phyloP scores from a whole-genome alignment of 2,329 filamentous ascomycete species.

The Metarhizium guizhouense region DNA sequence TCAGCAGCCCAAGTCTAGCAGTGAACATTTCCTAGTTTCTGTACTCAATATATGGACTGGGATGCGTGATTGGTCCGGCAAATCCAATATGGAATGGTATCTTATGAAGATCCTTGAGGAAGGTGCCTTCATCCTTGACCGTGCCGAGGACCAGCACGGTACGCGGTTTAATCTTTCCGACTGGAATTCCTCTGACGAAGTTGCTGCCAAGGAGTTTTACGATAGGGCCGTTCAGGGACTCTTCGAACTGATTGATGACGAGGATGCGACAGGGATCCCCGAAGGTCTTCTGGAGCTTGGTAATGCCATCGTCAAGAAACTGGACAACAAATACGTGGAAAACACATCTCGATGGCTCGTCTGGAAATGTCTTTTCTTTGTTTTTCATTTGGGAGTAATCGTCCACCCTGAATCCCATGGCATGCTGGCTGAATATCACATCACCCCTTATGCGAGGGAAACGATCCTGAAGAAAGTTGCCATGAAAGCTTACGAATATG shows the following conservation, averaged over 20 bases:
- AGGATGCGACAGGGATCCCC: slow-evolving; percentile 76
- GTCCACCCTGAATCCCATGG: slow-evolving; percentile 78
- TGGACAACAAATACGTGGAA: slow-evolving; percentile 63
- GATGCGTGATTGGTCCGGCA: slow-evolving; percentile 84
- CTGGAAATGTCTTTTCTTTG: slow-evolving; percentile 85
- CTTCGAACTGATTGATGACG: slow-evolving; percentile 79
- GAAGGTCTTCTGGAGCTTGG: slow-evolving; percentile 77
- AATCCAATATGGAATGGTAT: slow-evolving; percentile 84
- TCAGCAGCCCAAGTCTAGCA: slow-evolving; percentile 63
- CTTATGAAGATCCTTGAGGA: slow-evolving; percentile 92
- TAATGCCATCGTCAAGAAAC: slow-evolving; percentile 70
- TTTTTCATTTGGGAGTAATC: slow-evolving; percentile 74
- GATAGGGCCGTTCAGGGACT: slow-evolving; percentile 69
- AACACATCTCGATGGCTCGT: slow-evolving; percentile 77
- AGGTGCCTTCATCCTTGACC: slow-evolving; percentile 82
- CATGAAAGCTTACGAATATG: slow-evolving; percentile 68
- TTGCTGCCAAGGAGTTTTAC: slow-evolving; percentile 82
- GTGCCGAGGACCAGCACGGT: slow-evolving; percentile 68
- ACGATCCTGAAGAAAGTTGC: slow-evolving; percentile 74
- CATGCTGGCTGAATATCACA: slow-evolving; percentile 81
- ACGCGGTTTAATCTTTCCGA: slow-evolving; percentile 62
- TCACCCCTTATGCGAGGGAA: slow-evolving; percentile 82
- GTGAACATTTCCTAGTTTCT: slow-evolving; percentile 72
- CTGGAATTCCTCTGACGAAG: slow-evolving; percentile 70
- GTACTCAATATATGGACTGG: slow-evolving; percentile 82